Evolutionary conservation across 148 eudicot species (phyloP).

Genomic region (Rheum nobile): DNA sequence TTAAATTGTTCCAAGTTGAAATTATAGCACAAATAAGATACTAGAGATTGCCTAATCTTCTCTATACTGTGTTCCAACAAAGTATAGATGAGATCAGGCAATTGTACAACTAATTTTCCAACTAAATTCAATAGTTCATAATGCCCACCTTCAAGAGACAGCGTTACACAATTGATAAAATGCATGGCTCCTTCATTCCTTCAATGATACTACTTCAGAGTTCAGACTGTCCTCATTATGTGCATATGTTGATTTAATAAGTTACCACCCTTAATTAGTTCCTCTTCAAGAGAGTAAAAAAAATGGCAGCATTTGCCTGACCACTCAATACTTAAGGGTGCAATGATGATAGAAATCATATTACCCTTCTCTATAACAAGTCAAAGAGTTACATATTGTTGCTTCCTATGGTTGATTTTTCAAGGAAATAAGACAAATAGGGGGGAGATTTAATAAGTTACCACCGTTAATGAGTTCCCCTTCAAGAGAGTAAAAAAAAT

Average conservation of each 20-base stretch:
- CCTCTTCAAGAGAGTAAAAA: neutral
- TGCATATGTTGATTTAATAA: neutral
- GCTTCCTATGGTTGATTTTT: neutral
- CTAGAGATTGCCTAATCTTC: too few relatives aligned
- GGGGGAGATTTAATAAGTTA: neutral
- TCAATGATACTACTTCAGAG: neutral
- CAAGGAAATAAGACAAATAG: neutral
- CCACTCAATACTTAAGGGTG: neutral
- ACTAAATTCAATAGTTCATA: too few relatives aligned
- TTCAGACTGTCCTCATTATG: neutral
- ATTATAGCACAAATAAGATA: too few relatives aligned
- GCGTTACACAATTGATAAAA: neutral
- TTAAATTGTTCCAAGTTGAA: neutral
- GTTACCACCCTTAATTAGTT: too few relatives aligned
- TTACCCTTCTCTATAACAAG: neutral
- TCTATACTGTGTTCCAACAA: too few relatives aligned
- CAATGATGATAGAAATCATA: neutral
- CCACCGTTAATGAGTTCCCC: too few relatives aligned
- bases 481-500: too few relatives aligned
- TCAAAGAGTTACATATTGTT: neutral
- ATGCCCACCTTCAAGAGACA: neutral
- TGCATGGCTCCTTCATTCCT: neutral
- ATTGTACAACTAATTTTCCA: too few relatives aligned
- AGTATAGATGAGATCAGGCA: too few relatives aligned
- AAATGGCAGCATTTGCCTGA: neutral